Evolutionary conservation across 331 rosid species (phyloP).

Genomic region (Quercus lobata): DNA sequence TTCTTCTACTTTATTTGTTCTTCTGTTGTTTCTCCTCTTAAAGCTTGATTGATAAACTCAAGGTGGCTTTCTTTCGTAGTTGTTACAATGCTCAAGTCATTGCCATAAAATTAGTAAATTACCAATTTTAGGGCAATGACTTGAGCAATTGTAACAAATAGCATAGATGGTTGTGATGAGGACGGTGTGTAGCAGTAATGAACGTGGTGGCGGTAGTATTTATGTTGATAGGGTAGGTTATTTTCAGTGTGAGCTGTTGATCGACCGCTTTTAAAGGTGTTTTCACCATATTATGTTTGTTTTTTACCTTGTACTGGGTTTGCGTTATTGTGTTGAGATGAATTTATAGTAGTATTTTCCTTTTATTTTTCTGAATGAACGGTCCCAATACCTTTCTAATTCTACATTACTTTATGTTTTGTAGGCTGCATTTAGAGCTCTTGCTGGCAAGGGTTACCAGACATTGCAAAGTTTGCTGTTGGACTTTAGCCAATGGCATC

Average conservation of each 20-base stretch:
- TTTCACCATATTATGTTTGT: background rate
- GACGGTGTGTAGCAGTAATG: background rate
- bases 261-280: background rate
- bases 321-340: background rate
- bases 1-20: background rate
- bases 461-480: constrained; percentile 86
- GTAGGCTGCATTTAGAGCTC: constrained; percentile 86
- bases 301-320: background rate
- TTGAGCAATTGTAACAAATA: background rate
- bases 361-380: constrained; percentile 11
- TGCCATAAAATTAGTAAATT: too few relatives aligned
- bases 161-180: background rate
- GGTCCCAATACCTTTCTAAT: background rate
- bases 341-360: background rate
- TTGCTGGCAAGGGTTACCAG: constrained; percentile 95
- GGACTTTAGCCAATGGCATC: constrained; percentile 77
- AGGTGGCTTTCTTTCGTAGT: background rate
- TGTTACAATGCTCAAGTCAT: background rate
- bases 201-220: background rate
- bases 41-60: background rate
- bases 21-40: background rate
- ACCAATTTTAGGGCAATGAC: background rate
- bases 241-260: background rate
- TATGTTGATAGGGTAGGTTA: too few relatives aligned
- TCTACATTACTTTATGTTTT: constrained; percentile 24